Base-by-base conservation (phyloP, 1,139 yeast species). In the Taphrina betulina region DNA sequence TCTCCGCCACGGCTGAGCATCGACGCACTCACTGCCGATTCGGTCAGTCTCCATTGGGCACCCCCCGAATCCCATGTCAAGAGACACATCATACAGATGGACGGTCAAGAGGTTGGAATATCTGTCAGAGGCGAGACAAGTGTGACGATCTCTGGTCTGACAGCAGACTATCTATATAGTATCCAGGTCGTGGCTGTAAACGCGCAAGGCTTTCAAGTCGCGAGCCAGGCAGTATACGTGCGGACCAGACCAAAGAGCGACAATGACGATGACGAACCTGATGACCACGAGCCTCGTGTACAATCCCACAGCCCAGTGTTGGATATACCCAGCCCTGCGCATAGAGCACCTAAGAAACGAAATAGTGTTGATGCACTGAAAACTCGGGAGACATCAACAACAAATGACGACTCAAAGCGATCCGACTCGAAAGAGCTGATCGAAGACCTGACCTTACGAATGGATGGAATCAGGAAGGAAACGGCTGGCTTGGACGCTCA, bases 31-130 rank as follows among this genome's bases (percentile, higher is more conserved):
- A 74, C 82, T 0, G 70, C 73, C 34, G 69, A 72, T 14, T 68
- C 77, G 3, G 75, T 82, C 20, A 73, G 76, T 4, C 61, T 82
- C 23, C 85, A 81, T 62, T 82, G 87, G 88, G 60, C 66, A 36
- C 69, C 75, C 42, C 68, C 67, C 57, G 60, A 67, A 38, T 65
- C 63, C 33, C 48, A 64, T 5, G 72, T 71, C 5, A 68, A 73
- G 50, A 75, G 74, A 60, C 75, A 73, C 61, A 66, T 73, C 31
- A 63, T 79, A 14, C 77, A 75, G 60, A 67, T 79, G 42, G 78
- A 79, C 62, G 82, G 81, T 14, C 66, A 69, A 33, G 38, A 57
- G 62, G 69, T 69, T 2, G 74, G 74, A 19, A 72, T 71, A 52
- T 67, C 70, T 35, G 74, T 69, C 37, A 64, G 71, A 19, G 60